A percentile compares a stretch with the other conserved stretches of the same genome.
phyloP scores from a whole-genome alignment of 805 yeast species.

The Yarrowia deformans region DNA sequence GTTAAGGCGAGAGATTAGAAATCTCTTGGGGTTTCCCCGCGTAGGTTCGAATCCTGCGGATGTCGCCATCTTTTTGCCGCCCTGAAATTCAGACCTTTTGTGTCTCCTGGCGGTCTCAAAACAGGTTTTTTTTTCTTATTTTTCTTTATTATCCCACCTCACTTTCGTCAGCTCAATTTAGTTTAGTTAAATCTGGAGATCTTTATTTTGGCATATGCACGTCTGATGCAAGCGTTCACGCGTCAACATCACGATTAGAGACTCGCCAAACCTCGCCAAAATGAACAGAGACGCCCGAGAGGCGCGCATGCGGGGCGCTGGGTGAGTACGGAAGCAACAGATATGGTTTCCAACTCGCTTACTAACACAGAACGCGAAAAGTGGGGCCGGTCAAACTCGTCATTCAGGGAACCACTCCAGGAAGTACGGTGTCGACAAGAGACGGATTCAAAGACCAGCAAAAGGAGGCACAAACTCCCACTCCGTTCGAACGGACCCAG shows the following conservation, averaged over 20 bases:
- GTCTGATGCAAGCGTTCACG: neutral
- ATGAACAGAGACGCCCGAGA: conserved; percentile 35
- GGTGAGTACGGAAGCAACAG: neutral
- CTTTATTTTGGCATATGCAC: too few relatives aligned
- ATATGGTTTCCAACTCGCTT: neutral
- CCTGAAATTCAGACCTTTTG: too few relatives aligned
- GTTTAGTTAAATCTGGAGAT: too few relatives aligned
- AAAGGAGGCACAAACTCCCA: conserved; percentile 10
- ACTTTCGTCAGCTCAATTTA: too few relatives aligned
- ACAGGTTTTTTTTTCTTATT: too few relatives aligned
- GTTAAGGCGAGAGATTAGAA: conserved; percentile 32
- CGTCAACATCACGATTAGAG: conserved; percentile 2
- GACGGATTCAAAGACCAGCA: conserved; percentile 1
- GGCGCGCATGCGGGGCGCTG: conserved; percentile 32
- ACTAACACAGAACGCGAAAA: conserved; percentile 29
- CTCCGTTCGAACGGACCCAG: conserved; percentile 5
- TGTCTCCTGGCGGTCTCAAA: too few relatives aligned
- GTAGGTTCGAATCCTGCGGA: conserved; percentile 36
- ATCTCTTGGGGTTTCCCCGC: conserved; percentile 16
- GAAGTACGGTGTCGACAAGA: neutral
- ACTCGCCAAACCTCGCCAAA: neutral
- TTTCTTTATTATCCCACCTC: too few relatives aligned
- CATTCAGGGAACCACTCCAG: conserved; percentile 27
- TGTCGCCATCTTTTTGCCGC: conserved; percentile 14
- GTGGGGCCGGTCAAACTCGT: conserved; percentile 33